Evolutionary conservation across 345 rosid genomes (phyloP).

Genomic region (Physaria fendleri): DNA sequence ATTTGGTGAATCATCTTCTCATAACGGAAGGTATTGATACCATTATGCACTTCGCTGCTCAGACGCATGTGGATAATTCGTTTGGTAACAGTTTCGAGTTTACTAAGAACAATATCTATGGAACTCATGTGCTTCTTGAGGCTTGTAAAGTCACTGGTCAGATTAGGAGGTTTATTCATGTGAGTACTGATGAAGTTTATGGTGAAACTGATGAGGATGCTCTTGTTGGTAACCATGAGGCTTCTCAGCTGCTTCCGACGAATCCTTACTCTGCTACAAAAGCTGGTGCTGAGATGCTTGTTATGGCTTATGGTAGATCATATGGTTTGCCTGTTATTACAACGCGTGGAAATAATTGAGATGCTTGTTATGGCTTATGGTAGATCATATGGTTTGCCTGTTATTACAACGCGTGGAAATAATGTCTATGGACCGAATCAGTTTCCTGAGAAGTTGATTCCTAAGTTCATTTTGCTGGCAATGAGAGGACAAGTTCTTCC

Average conservation of each 20-base stretch:
- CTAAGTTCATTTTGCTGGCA: slow-evolving; percentile 80
- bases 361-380: slow-evolving; percentile 99
- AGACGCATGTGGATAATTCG: slow-evolving; percentile 84
- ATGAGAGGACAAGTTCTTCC: slow-evolving; percentile 57
- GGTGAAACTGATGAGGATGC: slow-evolving; percentile 96
- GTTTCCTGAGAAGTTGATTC: slow-evolving; percentile 85
- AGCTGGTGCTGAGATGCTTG: slow-evolving; percentile 95
- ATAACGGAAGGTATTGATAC: slow-evolving; percentile 84
- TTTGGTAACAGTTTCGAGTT: slow-evolving; percentile 94
- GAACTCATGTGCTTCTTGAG: slow-evolving; percentile 83
- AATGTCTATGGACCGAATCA: slow-evolving; percentile 88
- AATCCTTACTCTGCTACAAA: slow-evolving; percentile 91
- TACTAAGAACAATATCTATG: slow-evolving; percentile 80
- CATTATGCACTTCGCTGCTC: slow-evolving; percentile 92
- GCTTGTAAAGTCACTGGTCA: slow-evolving; percentile 93
- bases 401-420: slow-evolving; percentile 89
- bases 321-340: slow-evolving; percentile 89
- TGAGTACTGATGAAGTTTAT: slow-evolving; percentile 89
- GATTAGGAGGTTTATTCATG: slow-evolving; percentile 83
- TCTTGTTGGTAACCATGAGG: slow-evolving; percentile 85
- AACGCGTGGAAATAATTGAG: slow-evolving; percentile 83
- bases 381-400: slow-evolving; percentile 81
- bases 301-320: slow-evolving; percentile 89
- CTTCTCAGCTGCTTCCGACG: slow-evolving; percentile 92
- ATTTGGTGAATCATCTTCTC: slow-evolving; percentile 78